Conservation (phyloP, 257 asterid genomes). For the Coffea eugenioides region DNA sequence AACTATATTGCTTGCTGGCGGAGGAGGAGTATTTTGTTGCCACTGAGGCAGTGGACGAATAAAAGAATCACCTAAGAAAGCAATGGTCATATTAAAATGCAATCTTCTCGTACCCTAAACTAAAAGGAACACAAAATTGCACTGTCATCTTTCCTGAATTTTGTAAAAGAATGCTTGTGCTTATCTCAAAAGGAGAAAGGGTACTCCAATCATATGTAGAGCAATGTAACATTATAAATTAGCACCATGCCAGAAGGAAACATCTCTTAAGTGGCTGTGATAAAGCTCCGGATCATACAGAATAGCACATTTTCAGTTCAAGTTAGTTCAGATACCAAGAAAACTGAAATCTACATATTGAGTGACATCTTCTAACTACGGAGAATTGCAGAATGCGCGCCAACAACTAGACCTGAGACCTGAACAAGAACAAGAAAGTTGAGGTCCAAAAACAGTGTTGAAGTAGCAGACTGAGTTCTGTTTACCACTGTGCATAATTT, state of each 20-base stretch:
- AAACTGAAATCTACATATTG: neutral
- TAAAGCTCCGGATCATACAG: neutral
- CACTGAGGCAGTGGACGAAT: constrained; percentile 33
- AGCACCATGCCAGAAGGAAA: neutral
- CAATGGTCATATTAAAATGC: constrained; percentile 11
- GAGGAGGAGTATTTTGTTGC: constrained; percentile 39
- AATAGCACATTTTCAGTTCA: too few relatives aligned
- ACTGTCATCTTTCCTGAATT: neutral
- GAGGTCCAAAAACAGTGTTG: neutral
- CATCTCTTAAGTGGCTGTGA: neutral
- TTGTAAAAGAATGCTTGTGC: neutral
- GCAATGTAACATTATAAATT: neutral
- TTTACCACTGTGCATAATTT: too few relatives aligned
- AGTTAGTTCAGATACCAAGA: neutral
- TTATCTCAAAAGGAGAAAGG: neutral
- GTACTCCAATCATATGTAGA: neutral
- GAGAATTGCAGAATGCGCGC: neutral
- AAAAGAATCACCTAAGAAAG: constrained; percentile 38
- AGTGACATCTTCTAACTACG: neutral
- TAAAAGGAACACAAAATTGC: constrained; percentile 10
- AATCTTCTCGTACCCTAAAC: constrained; percentile 29
- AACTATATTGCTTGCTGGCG: constrained; percentile 22
- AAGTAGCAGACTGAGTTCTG: neutral
- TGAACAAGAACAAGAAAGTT: too few relatives aligned
- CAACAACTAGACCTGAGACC: neutral